Evolutionary conservation across 177 flowering plant genomes (phyloP).

Genomic region (Vitis hybrid): DNA sequence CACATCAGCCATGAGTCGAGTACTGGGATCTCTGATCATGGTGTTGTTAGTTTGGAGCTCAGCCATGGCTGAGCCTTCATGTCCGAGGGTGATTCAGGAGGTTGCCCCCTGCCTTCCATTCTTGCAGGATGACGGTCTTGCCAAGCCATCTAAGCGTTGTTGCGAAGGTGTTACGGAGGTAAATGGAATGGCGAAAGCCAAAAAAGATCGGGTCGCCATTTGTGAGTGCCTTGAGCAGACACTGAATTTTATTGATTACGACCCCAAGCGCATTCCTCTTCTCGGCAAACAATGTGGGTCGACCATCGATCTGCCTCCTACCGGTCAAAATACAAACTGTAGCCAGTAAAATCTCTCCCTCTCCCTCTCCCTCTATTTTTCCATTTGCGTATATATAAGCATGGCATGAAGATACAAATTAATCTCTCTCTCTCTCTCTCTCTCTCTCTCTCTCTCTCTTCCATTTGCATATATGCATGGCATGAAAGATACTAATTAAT

Average conservation of each 20-base stretch:
- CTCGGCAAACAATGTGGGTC: conserved; percentile 26
- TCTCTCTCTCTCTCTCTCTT: too few relatives aligned
- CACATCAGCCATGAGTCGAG: conserved; percentile 8
- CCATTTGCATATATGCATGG: too few relatives aligned
- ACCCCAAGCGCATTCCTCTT: conserved; percentile 14
- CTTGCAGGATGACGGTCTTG: conserved; percentile 5
- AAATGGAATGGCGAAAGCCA: background rate
- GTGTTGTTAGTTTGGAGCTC: conserved; percentile 11
- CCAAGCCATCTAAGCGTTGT: conserved; percentile 22
- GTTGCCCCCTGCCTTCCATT: conserved; percentile 29
- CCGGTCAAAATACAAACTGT: conserved; percentile 16
- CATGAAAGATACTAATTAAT: too few relatives aligned
- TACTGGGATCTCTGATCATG: background rate
- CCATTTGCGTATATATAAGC: too few relatives aligned
- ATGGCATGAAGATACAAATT: too few relatives aligned
- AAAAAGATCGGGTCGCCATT: conserved; percentile 11
- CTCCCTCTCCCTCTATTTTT: too few relatives aligned
- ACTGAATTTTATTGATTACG: background rate
- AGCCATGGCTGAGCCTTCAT: conserved; percentile 4
- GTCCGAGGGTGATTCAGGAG: background rate
- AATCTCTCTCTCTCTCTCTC: too few relatives aligned
- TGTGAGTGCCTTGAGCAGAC: conserved; percentile 33
- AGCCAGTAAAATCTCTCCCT: conserved; percentile 6
- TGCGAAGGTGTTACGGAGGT: conserved; percentile 25
- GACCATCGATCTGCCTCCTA: conserved; percentile 21